phyloP scores from a whole-genome alignment of 495 filamentous ascomycete species.

The Daldinia grandis region DNA sequence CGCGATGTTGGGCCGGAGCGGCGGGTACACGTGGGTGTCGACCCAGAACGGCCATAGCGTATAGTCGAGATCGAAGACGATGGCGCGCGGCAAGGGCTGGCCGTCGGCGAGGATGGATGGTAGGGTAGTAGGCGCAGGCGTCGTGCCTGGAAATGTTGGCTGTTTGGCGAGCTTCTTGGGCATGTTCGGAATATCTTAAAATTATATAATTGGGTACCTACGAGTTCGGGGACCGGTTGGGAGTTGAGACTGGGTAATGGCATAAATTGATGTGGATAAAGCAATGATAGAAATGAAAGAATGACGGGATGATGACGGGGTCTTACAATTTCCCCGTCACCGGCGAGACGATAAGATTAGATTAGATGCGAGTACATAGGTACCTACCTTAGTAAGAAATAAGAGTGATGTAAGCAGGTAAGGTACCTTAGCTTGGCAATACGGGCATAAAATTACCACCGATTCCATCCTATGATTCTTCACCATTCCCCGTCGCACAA shows the following conservation, averaged over 20 bases:
- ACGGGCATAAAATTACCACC: constrained; percentile 20
- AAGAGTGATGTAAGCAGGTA: neutral
- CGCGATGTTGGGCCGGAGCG: constrained; percentile 69
- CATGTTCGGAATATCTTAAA: neutral
- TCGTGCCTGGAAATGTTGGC: constrained; percentile 29
- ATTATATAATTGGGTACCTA: neutral
- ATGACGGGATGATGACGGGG: neutral
- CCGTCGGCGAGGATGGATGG: constrained; percentile 69
- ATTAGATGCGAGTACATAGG: neutral
- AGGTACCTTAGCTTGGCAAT: neutral
- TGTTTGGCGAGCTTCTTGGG: constrained; percentile 43
- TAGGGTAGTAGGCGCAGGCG: neutral
- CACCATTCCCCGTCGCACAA: neutral
- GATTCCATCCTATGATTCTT: constrained; percentile 8
- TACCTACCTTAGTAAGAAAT: neutral
- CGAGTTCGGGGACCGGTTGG: neutral
- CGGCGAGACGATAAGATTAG: constrained; percentile 9
- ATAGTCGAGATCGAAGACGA: constrained; percentile 96
- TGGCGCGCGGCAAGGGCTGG: constrained; percentile 80
- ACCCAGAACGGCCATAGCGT: constrained; percentile 98
- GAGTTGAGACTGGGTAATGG: neutral
- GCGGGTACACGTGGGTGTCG: constrained; percentile 87
- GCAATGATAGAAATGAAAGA: neutral
- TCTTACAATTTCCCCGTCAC: neutral
- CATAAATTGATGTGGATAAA: neutral